Evolutionary conservation across 192 early-diverging fungal genomes (phyloP), one percentile per base, ranked within the genome.

Genomic region (Lobulomyces angularis): DNA sequence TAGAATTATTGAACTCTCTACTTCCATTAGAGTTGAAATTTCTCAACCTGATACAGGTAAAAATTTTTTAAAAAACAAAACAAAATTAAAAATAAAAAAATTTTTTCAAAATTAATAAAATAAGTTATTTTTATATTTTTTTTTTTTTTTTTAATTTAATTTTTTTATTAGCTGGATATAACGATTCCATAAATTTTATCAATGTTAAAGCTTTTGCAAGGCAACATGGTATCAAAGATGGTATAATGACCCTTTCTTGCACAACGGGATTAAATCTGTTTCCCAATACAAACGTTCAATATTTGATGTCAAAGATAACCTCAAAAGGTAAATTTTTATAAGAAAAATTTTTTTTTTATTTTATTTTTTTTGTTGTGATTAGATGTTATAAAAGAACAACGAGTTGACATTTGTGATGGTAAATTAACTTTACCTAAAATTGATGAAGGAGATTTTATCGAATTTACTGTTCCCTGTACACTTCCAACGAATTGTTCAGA

Each of bases 381-480:
- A 41, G 39, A 1, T 35, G 37, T 27, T 34, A 34, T 41, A 27
- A 43, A 53, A 35, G 46, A 59, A 9, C 42, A 51, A 21, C 44
- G 59, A 9, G 51, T 60, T 18, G 59, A 62, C 18, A 50, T 27
- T 8, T 55, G 57, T 24, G 45, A 61, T 28, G 55, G 55, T 7
- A 48, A 51, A 37, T 61, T 70, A 23, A 24, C 40, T 16, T 34
- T 77, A 21, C 67, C 67, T 14, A 35, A 46, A 25, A 41, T 22
- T 9, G 45, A 42, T 17, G 17, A 60, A 16, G 31, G 71, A 36
- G 54, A 67, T 32, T 9, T 37, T 26, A 41, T 74, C 5, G 45
- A 52, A 9, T 59, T 77, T 22, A 36, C 48, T 22, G 41, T 78
- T 7, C 55, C 61, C n/a, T 67, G 65, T 21, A 61, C 53, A n/a